Evolutionary conservation across 2,329 filamentous ascomycete species (phyloP), one percentile per base, ranked within the genome.

Genomic region (Ceratocystiopsis sp.): DNA sequence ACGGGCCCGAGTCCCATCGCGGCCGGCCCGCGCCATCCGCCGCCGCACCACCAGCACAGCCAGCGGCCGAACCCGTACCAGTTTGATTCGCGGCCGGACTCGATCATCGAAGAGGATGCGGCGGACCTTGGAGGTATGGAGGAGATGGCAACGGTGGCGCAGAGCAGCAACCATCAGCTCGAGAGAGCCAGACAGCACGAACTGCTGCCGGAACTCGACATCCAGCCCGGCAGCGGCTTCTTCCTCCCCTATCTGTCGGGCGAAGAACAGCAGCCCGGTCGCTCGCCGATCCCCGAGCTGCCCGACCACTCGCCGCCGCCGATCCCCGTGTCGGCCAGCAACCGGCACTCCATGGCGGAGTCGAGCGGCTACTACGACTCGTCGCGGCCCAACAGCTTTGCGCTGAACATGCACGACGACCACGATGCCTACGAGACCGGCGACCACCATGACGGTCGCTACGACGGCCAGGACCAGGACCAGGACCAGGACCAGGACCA

Each of bases 301-400:
- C 69, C 71, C 11, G 62, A 63, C 45, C 69, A 73, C 46, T 63
- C 67, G 32, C 68, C 69, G 2, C 70, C 69, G 0, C 67, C 66
- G 1, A 59, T 70, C 6, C 69, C 71, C 1, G 41, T 45, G 18
- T 42, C 49, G 2, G 42, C 47, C 12, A 44, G 48, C 17, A 47
- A 42, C 35, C 41, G 42, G 14, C 35, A 45, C 7, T 50, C 54
- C 1, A 58, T 62, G 6, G 55, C 56, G 18, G 52, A 55, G 18
- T 55, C 55, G n/a, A 63, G 60, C 37, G 59, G 60, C 37, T 66
- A 65, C 48, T 62, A 62, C 33, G 57, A 62, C 40, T 60, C 62
- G 7, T 65, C 61, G 13, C 59, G 62, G 34, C 63, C 62, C 1
- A 61, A 51, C 45, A 66, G 63, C 53, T 60, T 61, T 57, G 55